These are phyloP conservation scores for Colletotrichum sidae DNA, from an alignment of 2,329 filamentous ascomycete genomes.

Conservation along the genomic window DNA sequence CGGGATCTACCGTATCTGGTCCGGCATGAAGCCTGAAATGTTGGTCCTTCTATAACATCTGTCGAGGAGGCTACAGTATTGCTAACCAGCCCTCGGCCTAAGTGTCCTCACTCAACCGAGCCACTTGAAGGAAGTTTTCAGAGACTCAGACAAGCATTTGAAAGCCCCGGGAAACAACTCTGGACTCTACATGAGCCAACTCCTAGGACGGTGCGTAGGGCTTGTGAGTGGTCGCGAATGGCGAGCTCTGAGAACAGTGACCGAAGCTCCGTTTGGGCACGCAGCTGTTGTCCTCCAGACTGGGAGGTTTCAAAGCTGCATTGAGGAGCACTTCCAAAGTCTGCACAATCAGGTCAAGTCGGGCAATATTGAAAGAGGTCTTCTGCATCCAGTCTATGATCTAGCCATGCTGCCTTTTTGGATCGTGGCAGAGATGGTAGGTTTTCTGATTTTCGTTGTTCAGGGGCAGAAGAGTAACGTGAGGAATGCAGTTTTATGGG, in stretches of 20 bases:
- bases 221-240: conserved; percentile 10
- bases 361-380: neutral
- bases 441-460: neutral
- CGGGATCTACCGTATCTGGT: conserved; percentile 9
- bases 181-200: conserved; percentile 4
- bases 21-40: conserved; percentile 19
- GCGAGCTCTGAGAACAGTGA: neutral
- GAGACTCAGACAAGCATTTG: conserved; percentile 9
- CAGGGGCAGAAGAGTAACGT: neutral
- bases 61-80: neutral
- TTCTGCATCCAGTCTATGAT: conserved; percentile 1
- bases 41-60: neutral
- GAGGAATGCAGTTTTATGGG: conserved; percentile 2
- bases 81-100: neutral
- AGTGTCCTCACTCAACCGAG: conserved; percentile 9
- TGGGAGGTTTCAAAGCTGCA: neutral
- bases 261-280: neutral
- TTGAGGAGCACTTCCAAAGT: neutral
- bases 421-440: conserved; percentile 5
- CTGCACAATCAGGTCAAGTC: neutral
- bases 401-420: conserved; percentile 6
- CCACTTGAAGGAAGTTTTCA: conserved; percentile 9
- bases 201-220: conserved; percentile 8
- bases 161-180: conserved; percentile 20
- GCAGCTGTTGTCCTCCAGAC: neutral